These are phyloP conservation scores for Diplotaxis tenuifolia DNA, from an alignment of 345 rosid species.

Conservation along the genomic window DNA sequence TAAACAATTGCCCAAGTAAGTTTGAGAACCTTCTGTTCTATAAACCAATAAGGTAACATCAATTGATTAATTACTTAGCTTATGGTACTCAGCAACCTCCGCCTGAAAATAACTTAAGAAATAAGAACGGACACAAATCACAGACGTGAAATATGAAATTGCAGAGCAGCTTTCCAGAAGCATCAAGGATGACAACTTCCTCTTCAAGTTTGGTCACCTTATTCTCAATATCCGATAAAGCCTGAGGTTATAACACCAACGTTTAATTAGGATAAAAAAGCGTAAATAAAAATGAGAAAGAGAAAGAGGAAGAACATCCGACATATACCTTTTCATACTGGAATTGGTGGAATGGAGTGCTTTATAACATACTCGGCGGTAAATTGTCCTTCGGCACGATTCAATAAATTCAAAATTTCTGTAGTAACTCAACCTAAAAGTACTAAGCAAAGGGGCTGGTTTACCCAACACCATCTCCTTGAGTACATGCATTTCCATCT, in stretches of 20 bases:
- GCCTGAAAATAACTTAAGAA: slow-evolving; percentile 46
- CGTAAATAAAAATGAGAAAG: background rate
- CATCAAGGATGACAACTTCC: slow-evolving; percentile 84
- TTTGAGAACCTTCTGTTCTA: slow-evolving; percentile 7
- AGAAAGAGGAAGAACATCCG: slow-evolving; percentile 1
- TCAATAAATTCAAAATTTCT: slow-evolving; percentile 92
- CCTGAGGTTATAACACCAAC: slow-evolving; percentile 42
- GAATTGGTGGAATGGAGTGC: slow-evolving; percentile 95
- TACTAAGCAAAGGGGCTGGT: slow-evolving; percentile 98
- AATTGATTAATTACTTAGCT: slow-evolving; percentile 44
- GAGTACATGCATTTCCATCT: slow-evolving; percentile 95
- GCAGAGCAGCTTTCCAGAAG: slow-evolving; percentile 79
- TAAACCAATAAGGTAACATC: no score
- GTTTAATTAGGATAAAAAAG: slow-evolving; percentile 20
- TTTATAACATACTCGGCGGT: slow-evolving; percentile 93
- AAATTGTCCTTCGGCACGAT: slow-evolving; percentile 99
- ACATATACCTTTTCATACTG: slow-evolving; percentile 87
- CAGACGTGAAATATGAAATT: slow-evolving; percentile 14
- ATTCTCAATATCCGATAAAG: slow-evolving; percentile 83
- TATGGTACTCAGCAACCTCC: slow-evolving; percentile 89
- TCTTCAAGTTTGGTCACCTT: slow-evolving; percentile 82
- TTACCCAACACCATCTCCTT: slow-evolving; percentile 96
- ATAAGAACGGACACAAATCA: slow-evolving; percentile 13
- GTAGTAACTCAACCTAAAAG: slow-evolving; percentile 95
- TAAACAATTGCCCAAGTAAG: slow-evolving; percentile 27